Evolutionary conservation across 768 basidiomycete species (phyloP), one percentile per base, ranked within the genome.

Genomic region (Amanita pallidorosea): DNA sequence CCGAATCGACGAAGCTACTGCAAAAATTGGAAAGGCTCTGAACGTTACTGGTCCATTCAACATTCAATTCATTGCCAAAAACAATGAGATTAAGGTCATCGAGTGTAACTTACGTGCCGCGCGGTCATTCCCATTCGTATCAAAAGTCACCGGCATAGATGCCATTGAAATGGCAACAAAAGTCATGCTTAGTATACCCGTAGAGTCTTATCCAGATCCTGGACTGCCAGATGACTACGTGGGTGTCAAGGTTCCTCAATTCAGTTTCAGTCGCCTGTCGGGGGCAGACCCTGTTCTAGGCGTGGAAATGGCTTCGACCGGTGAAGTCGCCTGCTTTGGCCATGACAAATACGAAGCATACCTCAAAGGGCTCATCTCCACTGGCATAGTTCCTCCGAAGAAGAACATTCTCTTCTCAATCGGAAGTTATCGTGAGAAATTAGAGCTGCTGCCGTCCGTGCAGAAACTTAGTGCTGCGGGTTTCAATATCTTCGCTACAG

Each of bases 1-100:
- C 47, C 91, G 90, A 62, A 97, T 99, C 60, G 93, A 93, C 65
- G 89, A 93, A 61, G 96, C 96, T 6, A 98, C 95, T 1, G 85
- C 83, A 37, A 99, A 98, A 75, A 98, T 99, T 55, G 96, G 92
- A 27, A 88, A 93, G 53, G 95, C 96, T 12, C 80, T 99, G 52
- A 96, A 98, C 63, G 94, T 98, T 42, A 97, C 95, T 5, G 96
- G 95, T 5, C 95, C 95, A 1, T 98, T 87, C 81, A 99, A 99
- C 64, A 99, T 99, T 63, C 95, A 99, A 72, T 97, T 99, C 70
- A 97, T 99, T 59, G 95, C 95, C 46, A 99, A 99, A 79, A 88
- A 99, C 71, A 98, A 97, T 71, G 95, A 97, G 68, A 98, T 99
- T 76, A 99, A 99, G 76, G 95, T 99, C 60, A 99, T 99, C 65